Evolutionary conservation across 2,329 filamentous ascomycete species (phyloP).

Genomic region (Penicillium freii): DNA sequence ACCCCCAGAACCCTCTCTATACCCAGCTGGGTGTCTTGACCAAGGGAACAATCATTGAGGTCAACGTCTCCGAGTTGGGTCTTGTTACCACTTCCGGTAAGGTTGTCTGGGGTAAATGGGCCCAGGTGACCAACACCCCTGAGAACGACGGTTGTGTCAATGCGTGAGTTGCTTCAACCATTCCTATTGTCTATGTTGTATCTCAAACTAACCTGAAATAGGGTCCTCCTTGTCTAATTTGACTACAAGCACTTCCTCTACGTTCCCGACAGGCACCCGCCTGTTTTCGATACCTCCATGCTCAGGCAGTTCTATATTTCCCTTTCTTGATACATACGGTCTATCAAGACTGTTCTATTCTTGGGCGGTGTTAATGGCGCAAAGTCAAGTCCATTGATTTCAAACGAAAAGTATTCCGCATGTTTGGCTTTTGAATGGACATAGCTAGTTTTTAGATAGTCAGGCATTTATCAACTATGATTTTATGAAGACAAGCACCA

Average conservation of each 20-base stretch:
- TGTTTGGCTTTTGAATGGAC: constrained; percentile 16
- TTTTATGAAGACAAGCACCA: constrained; percentile 11
- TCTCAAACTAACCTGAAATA: neutral
- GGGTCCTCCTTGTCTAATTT: constrained; percentile 27
- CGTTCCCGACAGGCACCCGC: constrained; percentile 13
- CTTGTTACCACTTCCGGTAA: constrained; percentile 88
- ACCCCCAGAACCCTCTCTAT: constrained; percentile 84
- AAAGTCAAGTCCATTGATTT: constrained; percentile 22
- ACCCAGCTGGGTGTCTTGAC: constrained; percentile 89
- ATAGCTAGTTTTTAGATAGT: constrained; percentile 21
- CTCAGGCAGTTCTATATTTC: constrained; percentile 18
- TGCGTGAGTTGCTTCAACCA: constrained; percentile 12
- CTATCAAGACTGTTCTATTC: constrained; percentile 20
- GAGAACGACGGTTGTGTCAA: constrained; percentile 17
- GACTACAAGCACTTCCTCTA: constrained; percentile 12
- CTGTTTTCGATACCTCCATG: constrained; percentile 26
- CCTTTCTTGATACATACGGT: constrained; percentile 18
- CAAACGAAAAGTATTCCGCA: constrained; percentile 26
- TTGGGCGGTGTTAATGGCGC: constrained; percentile 27
- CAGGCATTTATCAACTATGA: constrained; percentile 19
- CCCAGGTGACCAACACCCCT: constrained; percentile 57
- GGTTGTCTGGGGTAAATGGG: constrained; percentile 87
- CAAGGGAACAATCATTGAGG: constrained; percentile 81
- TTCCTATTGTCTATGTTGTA: neutral
- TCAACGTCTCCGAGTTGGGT: constrained; percentile 89